These are phyloP conservation scores for Akanthomyces uredinophilus DNA, from an alignment of 2,329 filamentous ascomycete genomes.

Conservation along the genomic window DNA sequence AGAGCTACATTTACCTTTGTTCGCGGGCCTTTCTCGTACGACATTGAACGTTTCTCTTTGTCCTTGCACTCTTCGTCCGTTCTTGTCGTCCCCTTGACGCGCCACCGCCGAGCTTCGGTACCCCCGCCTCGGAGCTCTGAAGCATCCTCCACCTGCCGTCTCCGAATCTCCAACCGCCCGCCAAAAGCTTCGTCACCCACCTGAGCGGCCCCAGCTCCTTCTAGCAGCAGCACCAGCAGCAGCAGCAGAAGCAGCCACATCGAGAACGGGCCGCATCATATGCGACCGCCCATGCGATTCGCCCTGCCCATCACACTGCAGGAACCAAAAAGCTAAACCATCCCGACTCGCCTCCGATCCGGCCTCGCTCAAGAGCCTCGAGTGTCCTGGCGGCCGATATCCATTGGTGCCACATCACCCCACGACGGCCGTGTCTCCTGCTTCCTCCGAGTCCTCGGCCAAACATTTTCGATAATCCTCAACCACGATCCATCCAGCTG, in stretches of 20 bases:
- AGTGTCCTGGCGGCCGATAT: neutral
- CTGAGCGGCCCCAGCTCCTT: neutral
- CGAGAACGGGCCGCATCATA: slow-evolving; percentile 28
- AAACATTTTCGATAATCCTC: neutral
- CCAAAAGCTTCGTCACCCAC: neutral
- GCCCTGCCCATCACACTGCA: slow-evolving; percentile 13
- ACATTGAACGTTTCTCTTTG: neutral
- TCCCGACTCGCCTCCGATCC: neutral
- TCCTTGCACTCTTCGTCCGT: neutral
- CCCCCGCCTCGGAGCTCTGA: neutral
- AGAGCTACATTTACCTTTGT: slow-evolving; percentile 6
- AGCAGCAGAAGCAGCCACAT: slow-evolving; percentile 17
- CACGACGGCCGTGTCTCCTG: neutral
- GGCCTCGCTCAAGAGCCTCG: neutral
- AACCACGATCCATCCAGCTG: neutral
- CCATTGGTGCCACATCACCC: neutral
- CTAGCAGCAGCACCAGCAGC: neutral
- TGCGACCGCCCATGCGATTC: slow-evolving; percentile 21
- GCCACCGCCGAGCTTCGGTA: neutral
- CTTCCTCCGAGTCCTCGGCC: neutral
- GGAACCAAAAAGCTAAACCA: neutral
- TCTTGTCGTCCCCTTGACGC: neutral
- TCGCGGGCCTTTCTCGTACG: neutral
- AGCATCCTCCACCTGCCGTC: neutral
- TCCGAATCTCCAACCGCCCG: neutral